Conservation (phyloP, 208 protist genomes). For the Entamoeba moshkovskii region DNA sequence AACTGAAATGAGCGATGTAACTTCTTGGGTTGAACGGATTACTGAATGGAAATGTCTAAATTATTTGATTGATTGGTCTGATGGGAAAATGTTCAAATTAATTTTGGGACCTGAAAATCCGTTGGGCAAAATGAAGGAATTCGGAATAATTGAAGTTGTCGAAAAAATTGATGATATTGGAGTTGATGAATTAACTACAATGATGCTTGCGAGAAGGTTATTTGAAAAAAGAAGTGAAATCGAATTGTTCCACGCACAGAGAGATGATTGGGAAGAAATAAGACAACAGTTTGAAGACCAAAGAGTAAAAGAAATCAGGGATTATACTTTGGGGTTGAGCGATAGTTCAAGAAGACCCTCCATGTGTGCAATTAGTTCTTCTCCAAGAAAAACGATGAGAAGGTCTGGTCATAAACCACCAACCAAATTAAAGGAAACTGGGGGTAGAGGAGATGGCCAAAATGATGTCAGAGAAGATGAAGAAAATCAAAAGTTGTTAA, state of each 20-base stretch:
- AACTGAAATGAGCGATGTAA: not conserved
- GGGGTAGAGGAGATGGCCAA: too few species aligned
- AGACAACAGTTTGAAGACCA: not conserved
- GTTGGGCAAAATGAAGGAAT: not conserved
- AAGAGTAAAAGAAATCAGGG: not conserved
- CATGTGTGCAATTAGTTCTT: too few species aligned
- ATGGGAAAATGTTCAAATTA: not conserved
- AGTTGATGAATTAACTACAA: not conserved
- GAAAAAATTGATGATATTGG: not conserved
- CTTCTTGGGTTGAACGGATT: not conserved
- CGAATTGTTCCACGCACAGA: not conserved
- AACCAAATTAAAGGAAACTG: too few species aligned
- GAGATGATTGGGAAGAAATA: not conserved
- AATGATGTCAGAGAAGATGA: too few species aligned
- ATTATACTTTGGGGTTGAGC: not conserved
- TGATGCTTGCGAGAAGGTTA: not conserved
- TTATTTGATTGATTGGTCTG: not conserved
- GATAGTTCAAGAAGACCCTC: too few species aligned
- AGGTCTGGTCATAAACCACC: too few species aligned
- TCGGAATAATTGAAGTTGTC: not conserved
- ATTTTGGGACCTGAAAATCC: not conserved
- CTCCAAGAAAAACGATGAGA: too few species aligned
- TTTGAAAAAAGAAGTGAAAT: not conserved
- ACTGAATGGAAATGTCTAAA: not conserved
- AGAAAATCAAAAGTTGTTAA: too few species aligned